Percentiles rank a stretch among this genome's conserved stretches.
These are phyloP conservation scores for Trichoderma atrobrunneum DNA, from an alignment of 2,329 filamentous ascomycete genomes.

Conservation along the genomic window DNA sequence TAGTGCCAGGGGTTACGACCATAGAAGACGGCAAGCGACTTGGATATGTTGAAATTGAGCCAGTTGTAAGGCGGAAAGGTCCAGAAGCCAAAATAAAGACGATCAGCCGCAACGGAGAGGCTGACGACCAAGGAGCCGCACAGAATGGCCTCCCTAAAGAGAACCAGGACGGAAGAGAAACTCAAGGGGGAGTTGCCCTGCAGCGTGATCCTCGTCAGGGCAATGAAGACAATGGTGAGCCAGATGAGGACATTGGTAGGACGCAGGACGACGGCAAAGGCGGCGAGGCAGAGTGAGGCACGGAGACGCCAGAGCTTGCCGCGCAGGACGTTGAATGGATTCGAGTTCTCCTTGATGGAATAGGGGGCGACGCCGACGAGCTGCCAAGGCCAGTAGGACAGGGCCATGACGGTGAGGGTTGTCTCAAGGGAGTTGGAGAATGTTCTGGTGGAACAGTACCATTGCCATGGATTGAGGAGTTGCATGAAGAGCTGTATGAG, in stretches of 20 bases:
- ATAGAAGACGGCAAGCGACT: slow-evolving; percentile 89
- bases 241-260: slow-evolving; percentile 90
- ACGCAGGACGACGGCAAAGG: slow-evolving; percentile 77
- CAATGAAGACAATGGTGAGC: slow-evolving; percentile 56
- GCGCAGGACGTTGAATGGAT: slow-evolving; percentile 26
- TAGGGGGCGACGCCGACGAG: slow-evolving; percentile 49
- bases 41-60: slow-evolving; percentile 84
- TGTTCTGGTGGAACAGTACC: slow-evolving; percentile 90
- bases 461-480: slow-evolving; percentile 70
- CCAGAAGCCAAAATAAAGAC: slow-evolving; percentile 78
- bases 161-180: slow-evolving; percentile 44
- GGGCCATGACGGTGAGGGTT: slow-evolving; percentile 75
- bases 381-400: slow-evolving; percentile 86
- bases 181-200: slow-evolving; percentile 41
- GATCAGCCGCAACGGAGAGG: slow-evolving; percentile 66
- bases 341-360: slow-evolving; percentile 40
- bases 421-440: slow-evolving; percentile 94
- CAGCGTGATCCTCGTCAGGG: slow-evolving; percentile 43
- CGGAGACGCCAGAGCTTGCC: slow-evolving; percentile 38
- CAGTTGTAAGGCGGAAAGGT: slow-evolving; percentile 85
- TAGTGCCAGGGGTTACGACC: slow-evolving; percentile 89
- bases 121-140: slow-evolving; percentile 62
- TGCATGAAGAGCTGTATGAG: slow-evolving; percentile 35
- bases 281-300: slow-evolving; percentile 70
- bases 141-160: slow-evolving; percentile 62